phyloP scores from a whole-genome alignment of 1,284 basidiomycete species.

The Cerrena zonata region DNA sequence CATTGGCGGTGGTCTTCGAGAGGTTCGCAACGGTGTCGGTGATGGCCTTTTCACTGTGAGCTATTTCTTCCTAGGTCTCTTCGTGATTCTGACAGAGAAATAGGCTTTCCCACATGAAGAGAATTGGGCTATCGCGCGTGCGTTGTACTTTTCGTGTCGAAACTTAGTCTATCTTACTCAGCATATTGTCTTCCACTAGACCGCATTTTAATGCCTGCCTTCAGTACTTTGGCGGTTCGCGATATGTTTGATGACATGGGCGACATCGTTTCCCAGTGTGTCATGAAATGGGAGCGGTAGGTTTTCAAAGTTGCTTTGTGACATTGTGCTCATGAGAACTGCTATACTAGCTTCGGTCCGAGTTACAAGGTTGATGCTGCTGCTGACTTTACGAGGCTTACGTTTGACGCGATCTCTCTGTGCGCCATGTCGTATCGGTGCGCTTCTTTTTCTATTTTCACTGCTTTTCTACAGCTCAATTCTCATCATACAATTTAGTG shows the following conservation, averaged over 20 bases:
- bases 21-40: constrained; percentile 39
- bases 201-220: constrained; percentile 48
- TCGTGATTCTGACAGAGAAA: constrained; percentile 30
- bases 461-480: background rate
- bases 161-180: no score
- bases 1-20: constrained; percentile 26
- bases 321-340: background rate
- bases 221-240: constrained; percentile 39
- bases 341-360: constrained; percentile 37
- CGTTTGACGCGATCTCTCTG: constrained; percentile 41
- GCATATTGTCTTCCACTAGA: constrained; percentile 30
- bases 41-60: constrained; percentile 39
- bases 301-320: constrained; percentile 1
- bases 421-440: constrained; percentile 41
- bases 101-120: constrained; percentile 29
- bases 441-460: constrained; percentile 5
- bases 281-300: constrained; percentile 42
- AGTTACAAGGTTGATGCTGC: constrained; percentile 36
- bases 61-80: constrained; percentile 19
- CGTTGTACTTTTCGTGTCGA: no score
- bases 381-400: constrained; percentile 42
- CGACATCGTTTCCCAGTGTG: constrained; percentile 41
- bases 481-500: constrained; percentile 10
- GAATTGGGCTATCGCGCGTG: constrained; percentile 44
- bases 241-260: constrained; percentile 46